Conservation (phyloP, 257 asterid species). For the Mentha longifolia region DNA sequence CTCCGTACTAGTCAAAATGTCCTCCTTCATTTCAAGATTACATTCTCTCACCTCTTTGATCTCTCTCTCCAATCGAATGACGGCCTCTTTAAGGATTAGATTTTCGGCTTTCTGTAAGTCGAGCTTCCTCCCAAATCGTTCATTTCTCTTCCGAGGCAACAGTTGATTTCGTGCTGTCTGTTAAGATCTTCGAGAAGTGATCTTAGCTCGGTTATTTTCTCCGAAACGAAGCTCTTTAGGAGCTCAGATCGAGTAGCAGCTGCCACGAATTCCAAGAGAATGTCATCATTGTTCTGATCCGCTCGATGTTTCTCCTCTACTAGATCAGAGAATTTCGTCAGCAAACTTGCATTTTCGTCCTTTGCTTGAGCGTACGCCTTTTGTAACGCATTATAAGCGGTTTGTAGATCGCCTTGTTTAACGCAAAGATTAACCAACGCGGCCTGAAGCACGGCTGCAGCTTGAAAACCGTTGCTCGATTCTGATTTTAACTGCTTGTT, state of each 20-base stretch:
- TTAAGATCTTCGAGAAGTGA: slow-evolving; percentile 55
- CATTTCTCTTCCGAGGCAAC: slow-evolving; percentile 55
- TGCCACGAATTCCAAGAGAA: slow-evolving; percentile 58
- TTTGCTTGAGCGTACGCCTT: slow-evolving; percentile 49
- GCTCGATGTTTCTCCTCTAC: slow-evolving; percentile 57
- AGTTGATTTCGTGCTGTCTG: slow-evolving; percentile 49
- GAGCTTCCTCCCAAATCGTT: slow-evolving; percentile 49
- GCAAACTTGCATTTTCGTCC: slow-evolving; percentile 59
- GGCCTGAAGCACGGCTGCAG: slow-evolving; percentile 48
- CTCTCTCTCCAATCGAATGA: slow-evolving; percentile 63
- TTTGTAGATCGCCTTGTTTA: slow-evolving; percentile 54
- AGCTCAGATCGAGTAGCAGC: slow-evolving; percentile 49
- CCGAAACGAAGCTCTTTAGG: slow-evolving; percentile 49
- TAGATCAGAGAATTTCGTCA: slow-evolving; percentile 56
- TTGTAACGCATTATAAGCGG: slow-evolving; percentile 52
- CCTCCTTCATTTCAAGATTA: slow-evolving; percentile 51
- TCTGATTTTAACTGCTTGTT: slow-evolving; percentile 60
- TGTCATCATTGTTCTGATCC: slow-evolving; percentile 56
- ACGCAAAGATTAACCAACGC: slow-evolving; percentile 53
- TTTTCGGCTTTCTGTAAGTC: slow-evolving; percentile 66
- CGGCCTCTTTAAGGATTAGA: slow-evolving; percentile 55
- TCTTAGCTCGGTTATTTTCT: slow-evolving; percentile 57
- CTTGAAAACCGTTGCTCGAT: slow-evolving; percentile 44
- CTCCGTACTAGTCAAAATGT: slow-evolving; percentile 44
- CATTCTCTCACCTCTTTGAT: slow-evolving; percentile 50